Evolutionary conservation across 768 basidiomycete species (phyloP), one percentile per base, ranked within the genome.

Genomic region (Sporobolomyces pararoseus): DNA sequence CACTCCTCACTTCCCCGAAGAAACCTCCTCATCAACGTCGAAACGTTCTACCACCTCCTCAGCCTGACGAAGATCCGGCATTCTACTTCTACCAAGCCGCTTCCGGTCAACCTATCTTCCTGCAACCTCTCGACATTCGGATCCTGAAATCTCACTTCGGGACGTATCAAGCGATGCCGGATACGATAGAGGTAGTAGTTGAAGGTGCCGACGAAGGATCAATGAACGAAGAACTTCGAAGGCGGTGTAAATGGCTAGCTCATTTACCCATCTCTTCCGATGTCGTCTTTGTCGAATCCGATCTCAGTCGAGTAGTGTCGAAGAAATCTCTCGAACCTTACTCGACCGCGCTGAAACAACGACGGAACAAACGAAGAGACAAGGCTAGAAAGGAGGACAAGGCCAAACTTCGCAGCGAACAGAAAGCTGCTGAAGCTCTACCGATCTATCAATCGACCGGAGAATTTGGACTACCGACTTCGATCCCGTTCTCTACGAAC

Each of bases 21-120:
- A 63, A 59, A 32, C 47, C 47, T 34, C 68, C 55, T 10, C 60
- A 59, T 29, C 75, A 71, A 27, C 60, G 68, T 34, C 85, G 86
- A 66, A 92, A 92, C 77, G 79, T 92, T 73, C 92, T 91, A 75
- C 89, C 90, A 1, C 89, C 89, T 3, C 89, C 90, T 4, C 89
- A 88, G 23, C 89, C 89, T 14, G 23, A 89, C 89, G 37, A 29
- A 9, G 64, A 21, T 88, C 57, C 90, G 14, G 88, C 91, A 13
- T 99, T 95, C 81, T 93, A 89, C 78, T 99, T 89, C 80, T 99
- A 98, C 79, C 96, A 98, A 79, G 89, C 92, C 23, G 86, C 91
- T 0, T 89, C 90, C 2, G 96, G 96, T 17, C 83, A 89, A 65
- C 89, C 91, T 14, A 84, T 96, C 74, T 99, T 90, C 83, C 85